Base-by-base conservation (phyloP, 345 rosid species). In the Barbarea vulgaris region DNA sequence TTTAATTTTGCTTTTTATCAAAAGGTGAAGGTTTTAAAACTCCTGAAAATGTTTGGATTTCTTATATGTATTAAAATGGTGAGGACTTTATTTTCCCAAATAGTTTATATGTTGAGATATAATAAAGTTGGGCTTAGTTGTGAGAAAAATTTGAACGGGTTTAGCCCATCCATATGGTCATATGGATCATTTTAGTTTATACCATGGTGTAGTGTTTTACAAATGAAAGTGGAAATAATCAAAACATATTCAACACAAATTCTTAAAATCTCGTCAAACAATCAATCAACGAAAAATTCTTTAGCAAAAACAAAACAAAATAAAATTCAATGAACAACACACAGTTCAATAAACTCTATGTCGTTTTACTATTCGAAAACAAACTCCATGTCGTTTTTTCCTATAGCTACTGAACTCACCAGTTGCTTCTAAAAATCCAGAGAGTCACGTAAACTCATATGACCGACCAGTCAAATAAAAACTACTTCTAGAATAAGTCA, bases 391-490 rank as follows among this genome's bases (percentile, higher is more conserved):
- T 19, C 34, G 34, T 61, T 42, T 65, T 65, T 44, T 18, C 2
- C 14, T 56, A 8, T 7, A 57, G 72, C 13, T 3, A 47, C 42
- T 67, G 67, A 48, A 47, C 46, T 58, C 44, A 67, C 73, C 6
- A 18, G 64, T 55, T 50, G 54, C 47, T 75, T 75, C 79, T 67
- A 59, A 73, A 68, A 46, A 7, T 21, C 21, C n/a, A 46, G 46
- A 42, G 51, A 33, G 17, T 53, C 34, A 9, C 55, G 74, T 74
- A 50, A 74, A 57, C 36, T 47, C 72, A 46, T 46, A 64, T 30
- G 5, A 7, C 50, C 50, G 39, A 34, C 27, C 42, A 39, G 57
- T 59, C 57, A 59, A 47, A 46, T 0, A 46, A 33, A 12, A 14
- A 63, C 56, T 56, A 11, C 25, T n/a, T 21, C 0, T 30, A 11